Percentiles rank a stretch among this genome's conserved stretches.
phyloP scores from a whole-genome alignment of 202 grass and related monocot species.

The Dendrocalamus latiflorus region DNA sequence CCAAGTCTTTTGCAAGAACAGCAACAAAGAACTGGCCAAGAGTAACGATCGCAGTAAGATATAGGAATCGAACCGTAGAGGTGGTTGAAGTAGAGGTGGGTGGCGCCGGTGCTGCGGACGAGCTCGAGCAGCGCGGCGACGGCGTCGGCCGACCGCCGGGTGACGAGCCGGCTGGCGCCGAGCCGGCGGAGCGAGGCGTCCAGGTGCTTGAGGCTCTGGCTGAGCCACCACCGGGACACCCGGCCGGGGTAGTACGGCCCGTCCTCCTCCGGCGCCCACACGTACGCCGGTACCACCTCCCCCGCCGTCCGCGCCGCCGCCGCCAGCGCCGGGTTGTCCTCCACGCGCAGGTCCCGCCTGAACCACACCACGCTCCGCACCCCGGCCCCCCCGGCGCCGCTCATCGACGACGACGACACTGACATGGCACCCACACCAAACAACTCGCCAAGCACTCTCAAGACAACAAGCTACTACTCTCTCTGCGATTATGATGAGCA shows the following conservation, averaged over 20 bases:
- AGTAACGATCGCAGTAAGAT: neutral
- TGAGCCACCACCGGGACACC: constrained; percentile 95
- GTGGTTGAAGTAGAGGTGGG: constrained; percentile 94
- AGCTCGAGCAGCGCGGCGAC: constrained; percentile 71
- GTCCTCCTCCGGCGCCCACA: constrained; percentile 95
- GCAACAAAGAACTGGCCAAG: neutral
- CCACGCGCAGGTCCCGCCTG: constrained; percentile 77
- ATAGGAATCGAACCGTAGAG: constrained; percentile 66
- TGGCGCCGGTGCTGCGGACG: constrained; percentile 60
- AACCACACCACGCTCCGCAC: constrained; percentile 76
- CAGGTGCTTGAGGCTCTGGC: constrained; percentile 83
- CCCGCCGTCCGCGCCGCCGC: constrained; percentile 54
- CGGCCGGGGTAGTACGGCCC: constrained; percentile 71
- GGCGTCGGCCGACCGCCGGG: constrained; percentile 61
- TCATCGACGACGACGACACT: constrained; percentile 40
- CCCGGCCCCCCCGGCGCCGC: constrained; percentile 34
- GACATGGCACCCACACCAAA: constrained; percentile 35
- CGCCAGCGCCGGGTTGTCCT: constrained; percentile 86
- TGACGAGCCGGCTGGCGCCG: constrained; percentile 63
- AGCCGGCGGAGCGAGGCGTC: constrained; percentile 83
- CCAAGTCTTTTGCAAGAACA: neutral
- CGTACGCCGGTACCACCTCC: constrained; percentile 65
- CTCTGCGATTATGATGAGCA: neutral
- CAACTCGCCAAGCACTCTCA: neutral
- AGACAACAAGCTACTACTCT: neutral